phyloP scores from a whole-genome alignment of 352 stramenopile genomes.

The Phytopythium delawarense region DNA sequence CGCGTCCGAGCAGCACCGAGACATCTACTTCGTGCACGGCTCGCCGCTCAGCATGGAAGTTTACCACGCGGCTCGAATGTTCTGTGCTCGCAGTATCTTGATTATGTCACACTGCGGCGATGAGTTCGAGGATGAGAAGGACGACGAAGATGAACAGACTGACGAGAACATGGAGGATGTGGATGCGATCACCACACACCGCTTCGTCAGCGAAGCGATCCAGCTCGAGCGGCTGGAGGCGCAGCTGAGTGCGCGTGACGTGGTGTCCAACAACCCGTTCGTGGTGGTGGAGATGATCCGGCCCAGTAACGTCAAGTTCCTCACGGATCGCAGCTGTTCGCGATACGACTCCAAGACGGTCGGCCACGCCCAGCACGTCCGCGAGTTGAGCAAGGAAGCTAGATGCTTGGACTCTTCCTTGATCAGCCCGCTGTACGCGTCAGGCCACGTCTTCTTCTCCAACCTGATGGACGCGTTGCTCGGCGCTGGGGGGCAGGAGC shows the following conservation, averaged over 20 bases:
- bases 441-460: conserved; percentile 65
- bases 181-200: conserved; percentile 71
- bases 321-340: conserved; percentile 43
- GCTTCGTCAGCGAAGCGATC: conserved; percentile 70
- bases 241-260: conserved; percentile 12
- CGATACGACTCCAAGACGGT: conserved; percentile 35
- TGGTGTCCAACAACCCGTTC: conserved; percentile 28
- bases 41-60: conserved; percentile 60
- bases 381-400: conserved; percentile 48
- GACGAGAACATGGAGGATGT: conserved; percentile 78
- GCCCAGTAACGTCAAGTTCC: conserved; percentile 70
- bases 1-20: conserved; percentile 36
- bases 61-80: conserved; percentile 53
- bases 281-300: conserved; percentile 71
- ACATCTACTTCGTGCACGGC: conserved; percentile 63
- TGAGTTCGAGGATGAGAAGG: conserved; percentile 26
- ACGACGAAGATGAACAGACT: conserved; percentile 27
- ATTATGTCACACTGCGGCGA: conserved; percentile 65
- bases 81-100: conserved; percentile 56
- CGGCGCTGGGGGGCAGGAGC: conserved; percentile 50
- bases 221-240: conserved; percentile 29
- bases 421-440: conserved; percentile 52
- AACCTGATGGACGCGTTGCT: conserved; percentile 73
- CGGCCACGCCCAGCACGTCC: conserved; percentile 28
- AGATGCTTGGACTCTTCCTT: conserved; percentile 55